These are phyloP conservation scores for Amanita rubescens DNA, from an alignment of 768 basidiomycete species.

Conservation along the genomic window DNA sequence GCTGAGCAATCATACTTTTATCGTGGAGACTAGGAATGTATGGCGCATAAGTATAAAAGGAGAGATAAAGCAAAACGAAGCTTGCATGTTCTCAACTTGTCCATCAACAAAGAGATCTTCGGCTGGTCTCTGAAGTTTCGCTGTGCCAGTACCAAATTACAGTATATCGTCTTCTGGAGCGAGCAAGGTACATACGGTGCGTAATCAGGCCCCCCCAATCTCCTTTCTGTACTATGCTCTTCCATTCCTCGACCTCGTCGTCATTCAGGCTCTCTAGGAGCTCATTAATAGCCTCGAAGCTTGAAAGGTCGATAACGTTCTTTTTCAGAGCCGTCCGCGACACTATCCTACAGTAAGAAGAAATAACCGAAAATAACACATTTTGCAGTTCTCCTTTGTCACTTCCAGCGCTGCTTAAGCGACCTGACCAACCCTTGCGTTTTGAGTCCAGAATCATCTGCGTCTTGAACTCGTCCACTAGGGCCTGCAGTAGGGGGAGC, in stretches of 20 bases:
- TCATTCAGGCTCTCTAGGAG: not conserved
- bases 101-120: not conserved
- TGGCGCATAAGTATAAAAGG: not conserved
- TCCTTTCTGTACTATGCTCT: constrained; percentile 20
- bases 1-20: not conserved
- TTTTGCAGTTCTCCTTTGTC: not conserved
- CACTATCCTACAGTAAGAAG: not conserved
- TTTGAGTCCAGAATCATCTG: not conserved
- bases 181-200: not conserved
- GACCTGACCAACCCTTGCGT: not conserved
- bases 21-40: not conserved
- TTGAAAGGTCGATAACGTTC: not conserved
- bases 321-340: not conserved
- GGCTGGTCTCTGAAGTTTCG: not conserved
- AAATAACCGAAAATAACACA: not conserved
- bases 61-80: not conserved
- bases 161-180: not conserved
- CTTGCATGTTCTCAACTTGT: not conserved
- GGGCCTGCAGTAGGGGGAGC: constrained; percentile 1
- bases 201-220: not conserved
- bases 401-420: not conserved
- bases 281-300: not conserved
- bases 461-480: not conserved
- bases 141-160: not conserved
- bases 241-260: constrained; percentile 15